Percentiles rank a stretch among this genome's conserved stretches.
Evolutionary conservation across 768 basidiomycete species (phyloP).

Genomic region (Paxillus ammoniavirescens): DNA sequence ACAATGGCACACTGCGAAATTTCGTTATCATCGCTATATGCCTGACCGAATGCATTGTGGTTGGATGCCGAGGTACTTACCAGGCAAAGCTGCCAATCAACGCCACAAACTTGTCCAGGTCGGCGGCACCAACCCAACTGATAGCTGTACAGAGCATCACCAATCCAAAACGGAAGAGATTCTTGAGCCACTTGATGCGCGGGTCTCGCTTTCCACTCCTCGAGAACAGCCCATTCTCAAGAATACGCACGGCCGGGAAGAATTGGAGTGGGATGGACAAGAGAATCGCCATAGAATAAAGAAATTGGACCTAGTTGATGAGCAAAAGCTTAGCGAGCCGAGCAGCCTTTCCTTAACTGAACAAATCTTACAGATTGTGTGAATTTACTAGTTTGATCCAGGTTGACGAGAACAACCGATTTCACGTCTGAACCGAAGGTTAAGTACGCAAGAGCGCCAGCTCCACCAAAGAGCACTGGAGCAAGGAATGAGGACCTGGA

Average conservation of each 20-base stretch:
- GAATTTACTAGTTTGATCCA: constrained; percentile 78
- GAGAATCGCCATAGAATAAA: constrained; percentile 91
- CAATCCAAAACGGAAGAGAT: constrained; percentile 73
- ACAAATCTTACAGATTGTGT: constrained; percentile 73
- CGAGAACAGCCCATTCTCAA: constrained; percentile 93
- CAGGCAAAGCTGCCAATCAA: constrained; percentile 94
- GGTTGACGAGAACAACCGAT: constrained; percentile 93
- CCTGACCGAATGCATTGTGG: not conserved
- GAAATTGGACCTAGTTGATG: constrained; percentile 62
- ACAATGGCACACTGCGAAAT: constrained; percentile 75
- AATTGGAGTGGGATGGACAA: constrained; percentile 92
- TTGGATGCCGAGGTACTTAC: constrained; percentile 42
- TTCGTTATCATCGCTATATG: constrained; percentile 10
- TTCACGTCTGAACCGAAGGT: constrained; percentile 87
- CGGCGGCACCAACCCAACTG: constrained; percentile 78
- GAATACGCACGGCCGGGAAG: constrained; percentile 96
- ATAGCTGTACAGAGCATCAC: constrained; percentile 81
- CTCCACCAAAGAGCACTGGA: constrained; percentile 81
- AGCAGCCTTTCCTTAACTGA: constrained; percentile 13
- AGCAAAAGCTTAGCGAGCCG: constrained; percentile 1
- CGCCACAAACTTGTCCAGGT: constrained; percentile 94
- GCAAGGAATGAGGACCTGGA: constrained; percentile 5
- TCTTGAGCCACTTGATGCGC: constrained; percentile 96
- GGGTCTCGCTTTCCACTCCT: constrained; percentile 79
- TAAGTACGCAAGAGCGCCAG: constrained; percentile 82